phyloP scores from a whole-genome alignment of 441 rosid species.

The Daphne laureola region DNA sequence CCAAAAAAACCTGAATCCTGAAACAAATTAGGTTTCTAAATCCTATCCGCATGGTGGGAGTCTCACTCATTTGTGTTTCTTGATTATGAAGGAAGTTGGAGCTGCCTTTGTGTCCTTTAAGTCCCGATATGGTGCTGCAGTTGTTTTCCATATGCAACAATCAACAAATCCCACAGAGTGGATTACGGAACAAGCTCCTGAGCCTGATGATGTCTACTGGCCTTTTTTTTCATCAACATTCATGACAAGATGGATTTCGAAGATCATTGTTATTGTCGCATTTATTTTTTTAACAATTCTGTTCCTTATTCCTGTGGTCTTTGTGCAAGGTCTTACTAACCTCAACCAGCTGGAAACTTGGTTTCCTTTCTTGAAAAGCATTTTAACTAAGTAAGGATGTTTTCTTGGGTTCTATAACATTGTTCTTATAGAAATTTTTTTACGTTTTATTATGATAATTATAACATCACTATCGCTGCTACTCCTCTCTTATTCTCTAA shows the following conservation, averaged over 20 bases:
- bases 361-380: constrained; percentile 74
- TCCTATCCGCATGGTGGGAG: constrained; percentile 5
- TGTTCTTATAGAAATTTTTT: background rate
- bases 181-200: constrained; percentile 87
- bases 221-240: constrained; percentile 88
- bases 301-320: constrained; percentile 80
- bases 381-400: constrained; percentile 57
- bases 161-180: constrained; percentile 79
- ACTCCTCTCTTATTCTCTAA: background rate
- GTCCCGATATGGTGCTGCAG: constrained; percentile 79
- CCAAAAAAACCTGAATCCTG: too few species aligned
- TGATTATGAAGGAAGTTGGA: constrained; percentile 58
- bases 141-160: constrained; percentile 68
- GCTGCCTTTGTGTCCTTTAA: constrained; percentile 98
- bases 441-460: too few species aligned
- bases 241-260: constrained; percentile 78
- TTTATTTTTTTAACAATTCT: constrained; percentile 70
- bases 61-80: constrained; percentile 20
- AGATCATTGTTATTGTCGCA: constrained; percentile 58
- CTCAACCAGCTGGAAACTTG: constrained; percentile 62
- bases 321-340: constrained; percentile 96
- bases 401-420: constrained; percentile 1
- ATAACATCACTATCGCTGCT: background rate
- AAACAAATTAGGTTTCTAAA: background rate
- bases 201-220: constrained; percentile 89